Conservation (phyloP, 1,139 yeast species). For the Groenewaldozyma sp. region DNA sequence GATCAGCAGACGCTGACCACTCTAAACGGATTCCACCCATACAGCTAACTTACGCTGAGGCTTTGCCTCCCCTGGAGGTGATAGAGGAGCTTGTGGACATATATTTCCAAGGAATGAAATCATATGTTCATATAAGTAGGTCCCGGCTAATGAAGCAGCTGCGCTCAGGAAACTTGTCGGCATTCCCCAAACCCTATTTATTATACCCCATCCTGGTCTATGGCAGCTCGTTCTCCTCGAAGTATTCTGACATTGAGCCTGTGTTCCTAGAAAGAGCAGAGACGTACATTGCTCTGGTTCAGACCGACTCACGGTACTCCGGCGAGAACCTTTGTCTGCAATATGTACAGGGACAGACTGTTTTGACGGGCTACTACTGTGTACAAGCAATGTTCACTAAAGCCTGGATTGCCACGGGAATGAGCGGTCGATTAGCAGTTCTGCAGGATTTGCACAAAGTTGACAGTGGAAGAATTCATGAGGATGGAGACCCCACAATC, state of each 20-base stretch:
- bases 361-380: constrained; percentile 22
- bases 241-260: not conserved
- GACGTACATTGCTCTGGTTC: not conserved
- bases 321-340: not conserved
- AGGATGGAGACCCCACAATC: too few relatives aligned
- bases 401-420: constrained; percentile 28
- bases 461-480: constrained; percentile 13
- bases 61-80: not conserved
- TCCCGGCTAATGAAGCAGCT: not conserved
- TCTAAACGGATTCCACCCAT: not conserved
- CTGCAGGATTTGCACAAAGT: constrained; percentile 20
- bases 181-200: not conserved
- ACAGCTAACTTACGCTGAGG: not conserved
- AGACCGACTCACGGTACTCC: not conserved
- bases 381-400: constrained; percentile 22
- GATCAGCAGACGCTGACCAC: not conserved
- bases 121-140: not conserved
- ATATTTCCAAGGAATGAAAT: not conserved
- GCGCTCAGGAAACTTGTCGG: not conserved
- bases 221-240: not conserved
- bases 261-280: not conserved
- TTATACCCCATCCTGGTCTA: not conserved
- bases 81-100: not conserved
- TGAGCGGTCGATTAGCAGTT: constrained; percentile 19
- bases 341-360: too few relatives aligned